Base-by-base conservation (phyloP, 192 early-diverging fungal genomes). In the Helicostylum pulchrum region DNA sequence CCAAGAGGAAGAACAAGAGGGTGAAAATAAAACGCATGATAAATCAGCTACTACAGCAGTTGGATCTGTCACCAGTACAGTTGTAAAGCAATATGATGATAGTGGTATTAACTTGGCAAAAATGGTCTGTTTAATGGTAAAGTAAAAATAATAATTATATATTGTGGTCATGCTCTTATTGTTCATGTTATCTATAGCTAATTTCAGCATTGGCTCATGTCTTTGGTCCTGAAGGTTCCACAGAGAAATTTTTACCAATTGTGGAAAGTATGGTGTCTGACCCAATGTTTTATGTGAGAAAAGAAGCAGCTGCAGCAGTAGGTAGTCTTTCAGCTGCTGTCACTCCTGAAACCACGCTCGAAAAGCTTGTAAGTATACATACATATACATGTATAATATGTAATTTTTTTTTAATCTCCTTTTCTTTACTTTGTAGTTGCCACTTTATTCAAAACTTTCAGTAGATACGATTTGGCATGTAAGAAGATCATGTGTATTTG, bases 391-490 rank as follows among this genome's bases (percentile, higher is more conserved):
- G 2, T 26, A 26, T 26, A 26, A 26, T 26, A 26, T 26, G 26
- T 26, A n/a, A n/a, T 48, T 51, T 48, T n/a, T 50, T 61, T 31
- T 45, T 21, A 48, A 12, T 47, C 46, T 48, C 4, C 1, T 19
- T 48, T 48, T 48, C 19, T 49, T 6, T 30, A 1, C 36, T 62
- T 19, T 43, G n/a, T 39, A 75, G 70, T 51, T 85, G 11, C 84
- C 84, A 0, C 53, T 85, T n/a, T 85, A 83, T 65, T 67, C 74
- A 39, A 62, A 58, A 43, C 80, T 81, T 63, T 71, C 76, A 19
- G 72, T 67, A 23, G 81, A 85, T 54, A 70, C 77, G 3, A 85
- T 79, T 42, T 85, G 84, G 84, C 84, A 85, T 48, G 78, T 83
- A 17, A 78, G 84, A 47, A 72, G 80, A 12, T 79, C 84, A 4